A percentile compares a stretch with the other conserved stretches of the same genome.
Conservation (phyloP, 169 alveolate genomes). For the Cyclospora cayetanensis region DNA sequence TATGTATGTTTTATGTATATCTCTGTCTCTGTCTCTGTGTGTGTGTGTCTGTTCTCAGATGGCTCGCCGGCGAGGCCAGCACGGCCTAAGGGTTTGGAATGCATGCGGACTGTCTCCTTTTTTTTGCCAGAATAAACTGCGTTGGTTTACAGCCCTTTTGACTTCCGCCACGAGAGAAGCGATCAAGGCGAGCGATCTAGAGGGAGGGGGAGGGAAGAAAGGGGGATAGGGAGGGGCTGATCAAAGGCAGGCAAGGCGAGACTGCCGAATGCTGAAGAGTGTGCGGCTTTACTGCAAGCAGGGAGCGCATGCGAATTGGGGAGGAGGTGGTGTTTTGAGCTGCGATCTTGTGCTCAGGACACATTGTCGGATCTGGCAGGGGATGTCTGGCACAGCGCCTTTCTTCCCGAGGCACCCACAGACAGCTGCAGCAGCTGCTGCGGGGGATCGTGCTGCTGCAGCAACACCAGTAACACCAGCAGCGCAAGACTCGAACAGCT, state of each 20-base stretch:
- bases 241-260: no score
- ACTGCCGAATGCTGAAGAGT: no score
- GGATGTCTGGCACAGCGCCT: constrained; percentile 64
- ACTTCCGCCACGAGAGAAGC: constrained; percentile 42
- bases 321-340: no score
- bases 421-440: background rate
- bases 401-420: constrained; percentile 6
- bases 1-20: background rate
- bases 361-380: constrained; percentile 37
- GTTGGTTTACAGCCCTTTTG: constrained; percentile 40
- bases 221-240: no score
- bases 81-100: constrained; percentile 48
- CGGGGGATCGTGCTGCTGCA: constrained; percentile 22
- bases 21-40: background rate
- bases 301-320: no score
- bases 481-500: constrained; percentile 81
- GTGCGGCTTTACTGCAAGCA: no score
- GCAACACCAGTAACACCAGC: constrained; percentile 33
- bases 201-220: no score
- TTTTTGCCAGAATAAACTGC: background rate
- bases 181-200: background rate
- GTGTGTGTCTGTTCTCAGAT: background rate
- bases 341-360: background rate
- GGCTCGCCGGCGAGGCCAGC: constrained; percentile 63
- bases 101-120: constrained; percentile 19